Percentiles rank a stretch among this genome's conserved stretches.
Evolutionary conservation across 2,329 filamentous ascomycete genomes (phyloP).

Genomic region (Talaromyces sp.): DNA sequence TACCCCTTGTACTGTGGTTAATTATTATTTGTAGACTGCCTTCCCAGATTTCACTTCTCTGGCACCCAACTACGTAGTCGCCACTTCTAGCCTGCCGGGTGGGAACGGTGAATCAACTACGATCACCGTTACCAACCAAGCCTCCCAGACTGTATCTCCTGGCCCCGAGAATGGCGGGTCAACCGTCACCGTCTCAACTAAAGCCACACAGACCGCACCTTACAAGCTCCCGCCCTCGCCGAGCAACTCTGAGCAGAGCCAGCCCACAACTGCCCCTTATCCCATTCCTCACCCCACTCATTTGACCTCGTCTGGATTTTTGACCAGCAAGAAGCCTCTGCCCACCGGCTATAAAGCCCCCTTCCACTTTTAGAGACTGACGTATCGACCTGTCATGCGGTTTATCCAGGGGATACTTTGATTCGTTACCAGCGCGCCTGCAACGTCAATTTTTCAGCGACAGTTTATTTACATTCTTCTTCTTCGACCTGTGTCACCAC

Average conservation of each 20-base stretch:
- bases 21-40: constrained; percentile 6
- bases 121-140: not conserved
- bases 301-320: constrained; percentile 24
- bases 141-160: not conserved
- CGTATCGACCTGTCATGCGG: too few relatives aligned
- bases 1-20: not conserved
- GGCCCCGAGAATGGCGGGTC: not conserved
- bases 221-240: constrained; percentile 8
- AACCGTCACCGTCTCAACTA: not conserved
- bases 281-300: constrained; percentile 4
- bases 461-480: not conserved
- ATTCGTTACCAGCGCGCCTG: too few relatives aligned
- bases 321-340: constrained; percentile 23
- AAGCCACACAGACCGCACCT: not conserved
- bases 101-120: not conserved
- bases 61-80: not conserved
- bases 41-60: not conserved
- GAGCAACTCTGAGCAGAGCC: constrained; percentile 11
- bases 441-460: too few relatives aligned
- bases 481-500: not conserved
- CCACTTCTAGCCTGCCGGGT: not conserved
- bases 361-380: not conserved
- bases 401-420: too few relatives aligned
- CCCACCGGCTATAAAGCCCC: constrained; percentile 16
- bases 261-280: constrained; percentile 12